Evolutionary conservation across 2,329 filamentous ascomycete species (phyloP).

Genomic region (Neonectria neomacrospora): DNA sequence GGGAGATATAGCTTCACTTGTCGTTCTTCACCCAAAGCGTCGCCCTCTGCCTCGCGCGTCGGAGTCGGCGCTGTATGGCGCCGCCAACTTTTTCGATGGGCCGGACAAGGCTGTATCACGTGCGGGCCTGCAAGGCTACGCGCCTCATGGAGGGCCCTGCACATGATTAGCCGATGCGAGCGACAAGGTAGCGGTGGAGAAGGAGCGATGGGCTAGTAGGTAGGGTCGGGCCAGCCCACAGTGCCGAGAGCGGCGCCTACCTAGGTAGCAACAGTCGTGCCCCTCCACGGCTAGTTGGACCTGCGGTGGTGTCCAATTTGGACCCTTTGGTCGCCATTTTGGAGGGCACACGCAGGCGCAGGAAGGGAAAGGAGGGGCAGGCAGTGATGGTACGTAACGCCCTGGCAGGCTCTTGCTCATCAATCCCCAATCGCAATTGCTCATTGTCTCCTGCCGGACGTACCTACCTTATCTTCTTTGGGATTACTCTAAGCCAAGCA

Average conservation of each 20-base stretch:
- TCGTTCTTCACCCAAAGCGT: conserved; percentile 37
- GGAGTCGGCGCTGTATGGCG: conserved; percentile 25
- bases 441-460: conserved; percentile 2
- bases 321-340: conserved; percentile 12
- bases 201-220: conserved; percentile 19
- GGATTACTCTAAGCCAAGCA: conserved; percentile 10
- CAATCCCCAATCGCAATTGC: conserved; percentile 14
- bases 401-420: conserved; percentile 1
- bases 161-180: conserved; percentile 18
- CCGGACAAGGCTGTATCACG: conserved; percentile 39
- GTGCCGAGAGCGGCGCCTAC: conserved; percentile 44
- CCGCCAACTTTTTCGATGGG: conserved; percentile 46
- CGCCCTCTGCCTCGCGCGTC: conserved; percentile 36
- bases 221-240: conserved; percentile 37
- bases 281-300: conserved; percentile 35
- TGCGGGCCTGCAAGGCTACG: conserved; percentile 34
- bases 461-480: conserved; percentile 8
- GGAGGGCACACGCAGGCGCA: conserved; percentile 2
- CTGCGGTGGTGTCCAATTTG: conserved; percentile 6
- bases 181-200: conserved; percentile 40
- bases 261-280: conserved; percentile 41
- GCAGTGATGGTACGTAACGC: conserved; percentile 23
- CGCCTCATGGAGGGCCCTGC: too few species aligned
- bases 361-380: conserved; percentile 16
- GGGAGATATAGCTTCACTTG: conserved; percentile 32